A percentile compares a stretch with the other conserved stretches of the same genome.
Conservation (phyloP, 2,329 filamentous ascomycete species). For the Apiospora hydei region DNA sequence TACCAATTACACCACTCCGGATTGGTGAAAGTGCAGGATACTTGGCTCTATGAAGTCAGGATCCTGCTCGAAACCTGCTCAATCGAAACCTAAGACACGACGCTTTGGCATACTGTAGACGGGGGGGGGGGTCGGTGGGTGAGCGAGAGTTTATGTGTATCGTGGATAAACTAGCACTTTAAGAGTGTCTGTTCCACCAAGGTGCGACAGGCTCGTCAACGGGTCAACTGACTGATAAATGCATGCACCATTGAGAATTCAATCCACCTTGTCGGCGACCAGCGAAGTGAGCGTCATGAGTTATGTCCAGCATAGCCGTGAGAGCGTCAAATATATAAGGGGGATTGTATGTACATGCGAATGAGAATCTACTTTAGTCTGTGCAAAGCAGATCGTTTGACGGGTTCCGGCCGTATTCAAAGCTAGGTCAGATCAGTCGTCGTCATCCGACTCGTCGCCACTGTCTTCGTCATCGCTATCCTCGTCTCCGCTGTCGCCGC, state of each 20-base stretch:
- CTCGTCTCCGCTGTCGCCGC: conserved; percentile 32
- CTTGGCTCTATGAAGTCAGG: background rate
- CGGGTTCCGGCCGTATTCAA: background rate
- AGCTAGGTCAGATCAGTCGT: background rate
- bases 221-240: too few species aligned
- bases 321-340: background rate
- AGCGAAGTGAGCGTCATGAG: background rate
- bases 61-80: too few species aligned
- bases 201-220: too few species aligned
- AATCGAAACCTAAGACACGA: too few species aligned
- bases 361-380: background rate
- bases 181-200: background rate
- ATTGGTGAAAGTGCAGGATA: too few species aligned
- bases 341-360: background rate
- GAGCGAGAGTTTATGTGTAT: background rate
- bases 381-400: background rate
- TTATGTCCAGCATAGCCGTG: background rate
- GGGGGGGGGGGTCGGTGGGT: background rate
- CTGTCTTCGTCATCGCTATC: conserved; percentile 32
- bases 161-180: background rate
- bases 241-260: background rate
- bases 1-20: too few species aligned
- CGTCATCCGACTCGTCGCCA: conserved; percentile 10
- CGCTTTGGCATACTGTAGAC: background rate
- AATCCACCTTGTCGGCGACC: too few species aligned